Evolutionary conservation across 805 yeast genomes (phyloP), one percentile per base, ranked within the genome.

Genomic region (Cyberlindnera americana): DNA sequence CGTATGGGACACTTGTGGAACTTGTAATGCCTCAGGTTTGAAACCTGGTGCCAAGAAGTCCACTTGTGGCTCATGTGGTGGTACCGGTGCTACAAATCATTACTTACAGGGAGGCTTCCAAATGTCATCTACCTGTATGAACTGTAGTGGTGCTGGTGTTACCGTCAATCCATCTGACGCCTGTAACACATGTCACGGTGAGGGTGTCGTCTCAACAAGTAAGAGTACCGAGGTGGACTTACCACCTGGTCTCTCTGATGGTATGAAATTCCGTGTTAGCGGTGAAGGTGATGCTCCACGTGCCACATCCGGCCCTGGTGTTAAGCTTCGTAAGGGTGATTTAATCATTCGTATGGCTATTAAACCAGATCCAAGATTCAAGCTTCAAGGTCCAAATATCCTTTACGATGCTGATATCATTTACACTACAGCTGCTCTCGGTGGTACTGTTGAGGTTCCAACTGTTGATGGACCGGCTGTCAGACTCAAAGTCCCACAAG

Each of bases 371-470:
- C 72, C 81, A 26, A 64, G 68, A 22, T 93, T 90, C 63, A 65
- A 69, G 21, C 74, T 96, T 35, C 69, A 69, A 24, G 81, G 83
- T 25, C 74, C 77, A 49, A 82, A 86, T 53, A 72, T 93, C 43
- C 60, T 83, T 41, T 75, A 78, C 54, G 69, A 72, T 19, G 77
- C 81, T 33, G 77, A 78, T 31, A 79, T 93, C 37, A 84, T 93
- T 34, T 84, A 88, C 79, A 93, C 99, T 1, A 93, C 99, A 0
- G 99, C 99, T 1, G 89, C 96, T 0, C 69, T 93, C 32, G 99
- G 99, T 45, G 99, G 99, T 27, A 79, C 77, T 32, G 74, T 93
- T 17, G 78, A 83, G 35, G 77, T 93, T n/a, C 98, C 98, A 24
- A 91, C 99, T 0, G 75, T 93, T 19, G 87, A 80, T 47, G 97